Conservation (phyloP, 164 flowering plant species). For the Vitis vinifera region ASM3070453v1 NC_081814.1:1121501-1122000, state of each 20-base stretch:
- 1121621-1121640: conserved; percentile 17
- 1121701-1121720: conserved; percentile 40
- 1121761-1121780: conserved; percentile 13
- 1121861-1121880: conserved; percentile 19
- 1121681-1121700: conserved; percentile 74
- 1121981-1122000: conserved; percentile 39
- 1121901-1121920: conserved; percentile 88
- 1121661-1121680: conserved; percentile 52
- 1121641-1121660: conserved; percentile 26
- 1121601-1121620: conserved; percentile 16
- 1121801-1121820: conserved; percentile 23
- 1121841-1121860: conserved; percentile 14
- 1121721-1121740: conserved; percentile 17
- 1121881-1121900: conserved; percentile 53
- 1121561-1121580: neutral
- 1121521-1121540: conserved; percentile 1
- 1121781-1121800: conserved; percentile 18
- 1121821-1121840: conserved; percentile 21
- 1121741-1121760: conserved; percentile 12
- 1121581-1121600: conserved; percentile 4
- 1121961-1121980: conserved; percentile 23
- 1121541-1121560: neutral
- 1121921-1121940: conserved; percentile 30
- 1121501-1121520: neutral
- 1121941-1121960: conserved; percentile 30